These are phyloP conservation scores for Bipolaris victoriae DNA, from an alignment of 2,329 filamentous ascomycete genomes.

Conservation along the genomic window DNA sequence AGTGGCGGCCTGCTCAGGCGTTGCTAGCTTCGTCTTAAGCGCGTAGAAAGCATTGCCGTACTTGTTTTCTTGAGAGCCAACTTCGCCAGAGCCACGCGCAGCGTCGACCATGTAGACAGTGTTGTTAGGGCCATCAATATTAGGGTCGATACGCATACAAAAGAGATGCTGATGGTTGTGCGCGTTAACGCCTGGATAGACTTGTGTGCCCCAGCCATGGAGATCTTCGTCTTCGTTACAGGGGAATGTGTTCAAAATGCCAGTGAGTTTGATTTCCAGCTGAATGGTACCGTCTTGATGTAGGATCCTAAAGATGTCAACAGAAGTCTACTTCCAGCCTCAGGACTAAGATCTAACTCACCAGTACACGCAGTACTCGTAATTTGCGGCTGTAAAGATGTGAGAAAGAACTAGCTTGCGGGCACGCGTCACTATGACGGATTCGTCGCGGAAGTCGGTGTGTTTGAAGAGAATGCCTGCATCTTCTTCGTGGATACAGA, in stretches of 20 bases:
- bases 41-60: neutral
- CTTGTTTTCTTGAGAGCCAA: neutral
- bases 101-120: conserved; percentile 38
- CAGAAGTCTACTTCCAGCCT: neutral
- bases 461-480: conserved; percentile 40
- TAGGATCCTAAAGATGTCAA: neutral
- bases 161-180: conserved; percentile 56
- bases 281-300: conserved; percentile 46
- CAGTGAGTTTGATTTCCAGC: conserved; percentile 54
- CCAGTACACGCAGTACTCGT: conserved; percentile 41
- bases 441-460: conserved; percentile 33
- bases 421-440: conserved; percentile 28
- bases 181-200: conserved; percentile 52
- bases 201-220: conserved; percentile 49
- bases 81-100: conserved; percentile 20
- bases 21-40: conserved; percentile 1
- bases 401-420: conserved; percentile 35
- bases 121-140: conserved; percentile 48
- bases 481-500: conserved; percentile 68
- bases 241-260: conserved; percentile 50
- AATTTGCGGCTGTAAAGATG: conserved; percentile 37
- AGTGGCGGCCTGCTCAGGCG: neutral
- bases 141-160: conserved; percentile 53
- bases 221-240: conserved; percentile 44
- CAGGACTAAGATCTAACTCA: neutral